Evolutionary conservation across 1,139 yeast species (phyloP).

Genomic region (Arxiozyma heterogenica): DNA sequence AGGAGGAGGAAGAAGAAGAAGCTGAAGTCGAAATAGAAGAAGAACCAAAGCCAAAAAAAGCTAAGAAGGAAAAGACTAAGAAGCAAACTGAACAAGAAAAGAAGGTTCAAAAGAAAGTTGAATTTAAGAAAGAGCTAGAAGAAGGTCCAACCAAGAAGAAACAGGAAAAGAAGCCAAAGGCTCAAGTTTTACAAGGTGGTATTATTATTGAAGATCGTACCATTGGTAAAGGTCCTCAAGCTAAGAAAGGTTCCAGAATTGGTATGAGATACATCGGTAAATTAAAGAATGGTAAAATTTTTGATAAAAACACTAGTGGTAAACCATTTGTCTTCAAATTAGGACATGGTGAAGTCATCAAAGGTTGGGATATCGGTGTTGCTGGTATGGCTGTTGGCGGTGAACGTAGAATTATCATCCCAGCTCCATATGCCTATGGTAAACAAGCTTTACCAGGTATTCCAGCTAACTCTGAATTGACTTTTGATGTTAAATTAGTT

Average conservation of each 20-base stretch:
- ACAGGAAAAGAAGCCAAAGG: constrained; percentile 34
- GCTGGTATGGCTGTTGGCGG: constrained; percentile 99
- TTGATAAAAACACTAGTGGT: constrained; percentile 95
- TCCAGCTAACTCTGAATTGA: constrained; percentile 92
- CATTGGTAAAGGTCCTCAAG: constrained; percentile 76
- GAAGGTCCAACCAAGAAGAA: constrained; percentile 74
- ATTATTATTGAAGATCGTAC: constrained; percentile 88
- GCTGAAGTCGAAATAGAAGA: constrained; percentile 9
- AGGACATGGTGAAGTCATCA: constrained; percentile 97
- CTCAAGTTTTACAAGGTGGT: constrained; percentile 85
- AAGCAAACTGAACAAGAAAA: constrained; percentile 23
- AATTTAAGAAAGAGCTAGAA: constrained; percentile 82
- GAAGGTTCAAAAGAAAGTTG: constrained; percentile 54
- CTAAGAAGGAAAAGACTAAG: constrained; percentile 21
- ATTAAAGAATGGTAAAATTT: constrained; percentile 89
- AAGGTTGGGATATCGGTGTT: constrained; percentile 97
- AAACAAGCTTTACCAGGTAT: constrained; percentile 90
- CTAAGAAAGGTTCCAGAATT: constrained; percentile 83
- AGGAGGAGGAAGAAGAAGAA: constrained; percentile 27
- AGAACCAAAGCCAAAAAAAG: constrained; percentile 25
- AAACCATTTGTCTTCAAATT: constrained; percentile 86
- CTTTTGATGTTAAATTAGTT: constrained; percentile 91
- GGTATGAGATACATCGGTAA: constrained; percentile 98
- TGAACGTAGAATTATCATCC: constrained; percentile 94
- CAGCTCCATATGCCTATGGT: constrained; percentile 95